Evolutionary conservation across 345 rosid species (phyloP), one percentile per base, ranked within the genome.

Genomic region (Murraya paniculata): DNA sequence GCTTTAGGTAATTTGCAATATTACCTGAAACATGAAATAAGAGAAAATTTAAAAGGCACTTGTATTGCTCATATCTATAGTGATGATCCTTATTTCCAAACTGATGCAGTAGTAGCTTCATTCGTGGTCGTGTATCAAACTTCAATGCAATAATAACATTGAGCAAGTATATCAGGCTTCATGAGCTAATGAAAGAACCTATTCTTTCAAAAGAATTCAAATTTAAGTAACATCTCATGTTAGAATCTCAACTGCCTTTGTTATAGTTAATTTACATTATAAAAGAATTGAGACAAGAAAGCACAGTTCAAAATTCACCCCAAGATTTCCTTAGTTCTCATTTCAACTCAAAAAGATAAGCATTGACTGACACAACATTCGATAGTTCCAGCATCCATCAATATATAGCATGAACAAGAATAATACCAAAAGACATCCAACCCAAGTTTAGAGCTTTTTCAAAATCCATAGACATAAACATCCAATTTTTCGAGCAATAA

Each of bases 1-100:
- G 98, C 83, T 82, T 85, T 77, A 96, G 82, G 83, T 96, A 92
- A 81, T 82, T 94, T 61, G 98, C 99, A 78, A 96, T 84, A 75
- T 90, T 94, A 31, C 78, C 78, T 75, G 45, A 64, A 62, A 75
- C 67, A 30, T 2, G 64, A 75, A 64, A 66, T 21, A 48, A 59
- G 50, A 67, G 25, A 48, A 35, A 62, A 62, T 73, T 75, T 41
- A 41, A 19, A 62, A 36, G 27, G 50, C 13, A 6, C 78, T 53
- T 68, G 50, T 62, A 70, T 16, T 36, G 64, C 50, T 65, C 59
- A 38, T 73, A 41, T 59, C 53, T 18, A 59, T 36, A 24, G 13
- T 38, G 68, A 27, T 16, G 68, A 73, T 73, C 76, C 50, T 38
- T 60, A 41, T 56, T 25, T 64, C 30, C 59, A 58, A 30, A 75